Base-by-base conservation (phyloP, 2,329 filamentous ascomycete species). In the Colletotrichum spinosum region DNA sequence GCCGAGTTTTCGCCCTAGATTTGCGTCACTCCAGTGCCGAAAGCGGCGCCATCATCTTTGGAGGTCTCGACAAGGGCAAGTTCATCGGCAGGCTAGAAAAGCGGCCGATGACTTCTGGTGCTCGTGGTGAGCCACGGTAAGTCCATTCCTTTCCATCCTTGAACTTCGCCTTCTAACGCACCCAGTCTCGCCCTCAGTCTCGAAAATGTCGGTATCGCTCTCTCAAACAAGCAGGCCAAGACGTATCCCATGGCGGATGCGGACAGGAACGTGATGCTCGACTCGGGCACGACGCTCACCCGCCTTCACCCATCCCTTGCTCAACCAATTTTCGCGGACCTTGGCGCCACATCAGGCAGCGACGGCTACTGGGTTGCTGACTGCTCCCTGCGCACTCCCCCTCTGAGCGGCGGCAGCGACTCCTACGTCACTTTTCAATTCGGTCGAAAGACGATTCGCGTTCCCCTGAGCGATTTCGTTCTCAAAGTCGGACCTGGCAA, bases 51-150 rank as follows among this genome's bases (percentile, higher is more conserved):
- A 70, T 87, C 62, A 84, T 85, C 56, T 86, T 86, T 64, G 84
- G 84, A 37, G 84, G 84, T 11, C 69, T 86, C 10, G 84, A 87
- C 65, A 81, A 78, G 15, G 83, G 77, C 71, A 86, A 85, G 69
- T 87, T 81, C 70, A 74, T 81, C 8, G 85, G 85, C 25, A 69
- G 70, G 8, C 75, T 87, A 8, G 75, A 77, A 58, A 77, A 76
- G 33, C 75, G 81, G 1, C 78, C 80, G 44, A 82, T 84, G 15
- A 74, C 84, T 37, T 70, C 74, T 4, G 79, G 78, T 10, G 45
- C 69, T 4, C 65, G 68, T n/a, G 75, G 76, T 55, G 77, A 79
- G 58, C 73, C 70, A 59, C 78, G 63, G 64, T 67, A 65, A 56
- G 58, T 50, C 38, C 45, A 4, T 35, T 48, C 70, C 75, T 71